Evolutionary conservation across 805 yeast species (phyloP).

Genomic region (Wickerhamomyces strasburgensis): DNA sequence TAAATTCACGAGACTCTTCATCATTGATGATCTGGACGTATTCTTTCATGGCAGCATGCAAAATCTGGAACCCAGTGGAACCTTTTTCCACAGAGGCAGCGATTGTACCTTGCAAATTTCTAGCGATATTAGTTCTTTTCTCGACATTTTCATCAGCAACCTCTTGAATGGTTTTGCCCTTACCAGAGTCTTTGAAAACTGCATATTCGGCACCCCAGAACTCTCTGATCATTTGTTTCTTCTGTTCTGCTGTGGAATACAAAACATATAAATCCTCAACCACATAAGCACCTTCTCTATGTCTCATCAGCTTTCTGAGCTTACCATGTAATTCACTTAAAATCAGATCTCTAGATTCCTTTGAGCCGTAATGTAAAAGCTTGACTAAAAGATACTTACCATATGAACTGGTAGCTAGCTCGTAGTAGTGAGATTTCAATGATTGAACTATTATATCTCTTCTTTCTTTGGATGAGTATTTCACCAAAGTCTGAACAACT

Average conservation of each 20-base stretch:
- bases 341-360: slow-evolving; percentile 67
- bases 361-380: slow-evolving; percentile 87
- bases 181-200: slow-evolving; percentile 73
- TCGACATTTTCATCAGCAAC: slow-evolving; percentile 65
- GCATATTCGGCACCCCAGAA: slow-evolving; percentile 97
- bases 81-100: slow-evolving; percentile 92
- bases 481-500: slow-evolving; percentile 89
- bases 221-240: slow-evolving; percentile 87
- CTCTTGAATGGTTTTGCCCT: slow-evolving; percentile 57
- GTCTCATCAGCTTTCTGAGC: slow-evolving; percentile 88
- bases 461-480: slow-evolving; percentile 76
- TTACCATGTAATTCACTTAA: slow-evolving; percentile 87
- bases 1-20: slow-evolving; percentile 70
- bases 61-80: slow-evolving; percentile 90
- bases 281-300: slow-evolving; percentile 96
- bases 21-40: slow-evolving; percentile 68
- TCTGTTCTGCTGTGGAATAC: slow-evolving; percentile 80
- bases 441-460: slow-evolving; percentile 64
- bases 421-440: slow-evolving; percentile 71
- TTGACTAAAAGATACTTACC: slow-evolving; percentile 90
- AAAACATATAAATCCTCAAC: slow-evolving; percentile 88
- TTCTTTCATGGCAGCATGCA: slow-evolving; percentile 95
- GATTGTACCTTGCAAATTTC: slow-evolving; percentile 76
- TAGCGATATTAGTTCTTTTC: slow-evolving; percentile 68
- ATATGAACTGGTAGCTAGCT: slow-evolving; percentile 84